Evolutionary conservation across 352 stramenopile species (phyloP).

Genomic region (Globisporangium cystogenes): DNA sequence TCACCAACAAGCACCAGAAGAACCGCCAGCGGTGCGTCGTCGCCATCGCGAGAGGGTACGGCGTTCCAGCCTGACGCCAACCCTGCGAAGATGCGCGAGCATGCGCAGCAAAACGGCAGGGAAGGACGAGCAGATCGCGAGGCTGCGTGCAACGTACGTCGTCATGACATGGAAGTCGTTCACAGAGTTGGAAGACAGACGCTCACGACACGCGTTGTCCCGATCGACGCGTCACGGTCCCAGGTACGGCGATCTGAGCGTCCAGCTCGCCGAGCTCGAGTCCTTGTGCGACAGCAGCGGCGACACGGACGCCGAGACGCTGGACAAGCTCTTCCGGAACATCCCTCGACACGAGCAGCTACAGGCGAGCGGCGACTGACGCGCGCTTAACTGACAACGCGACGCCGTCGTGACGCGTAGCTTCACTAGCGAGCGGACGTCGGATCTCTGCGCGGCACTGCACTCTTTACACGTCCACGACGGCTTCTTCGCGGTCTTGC

Average conservation of each 20-base stretch:
- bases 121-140: conserved; percentile 20
- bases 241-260: conserved; percentile 36
- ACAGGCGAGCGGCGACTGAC: conserved; percentile 3
- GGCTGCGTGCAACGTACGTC: conserved; percentile 12
- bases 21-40: conserved; percentile 33
- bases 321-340: conserved; percentile 42
- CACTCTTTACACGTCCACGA: conserved; percentile 63
- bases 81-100: conserved; percentile 18
- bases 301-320: conserved; percentile 24
- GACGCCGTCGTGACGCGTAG: too few species aligned
- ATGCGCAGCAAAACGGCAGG: conserved; percentile 21
- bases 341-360: conserved; percentile 38
- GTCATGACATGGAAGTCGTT: not conserved
- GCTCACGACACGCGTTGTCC: not conserved
- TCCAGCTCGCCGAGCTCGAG: conserved; percentile 36
- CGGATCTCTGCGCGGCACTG: too few species aligned
- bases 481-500: conserved; percentile 61
- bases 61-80: not conserved
- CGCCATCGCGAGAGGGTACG: not conserved
- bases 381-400: not conserved
- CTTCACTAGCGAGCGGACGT: too few species aligned
- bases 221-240: not conserved
- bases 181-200: not conserved
- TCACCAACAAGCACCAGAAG: conserved; percentile 28
- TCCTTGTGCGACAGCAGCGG: conserved; percentile 24